Base-by-base conservation (phyloP, 208 protist species). In the Trypanosoma theileri region DNA sequence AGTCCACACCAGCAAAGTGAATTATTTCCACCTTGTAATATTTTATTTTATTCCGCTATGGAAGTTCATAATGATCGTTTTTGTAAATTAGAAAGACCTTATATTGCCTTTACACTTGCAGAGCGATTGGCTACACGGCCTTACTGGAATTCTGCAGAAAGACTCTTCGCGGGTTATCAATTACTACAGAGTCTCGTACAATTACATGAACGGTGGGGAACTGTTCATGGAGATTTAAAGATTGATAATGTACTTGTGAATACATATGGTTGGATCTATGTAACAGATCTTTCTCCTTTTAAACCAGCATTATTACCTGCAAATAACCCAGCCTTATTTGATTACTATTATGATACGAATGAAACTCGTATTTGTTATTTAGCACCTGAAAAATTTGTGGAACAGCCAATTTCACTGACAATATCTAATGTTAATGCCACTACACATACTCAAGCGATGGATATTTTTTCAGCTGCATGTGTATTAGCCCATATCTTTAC, bases 171-270 rank as follows among this genome's bases (percentile, higher is more conserved):
- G 0, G 79, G 62, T 14, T 96, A 77, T 52, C 91, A 95, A 70
- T 65, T 95, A 0, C 55, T 96, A 12, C 72, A 87, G 54, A 87
- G 85, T 1, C 71, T 93, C 12, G 67, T 73, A 24, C 77, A 90
- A 71, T 74, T 94, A 12, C 91, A 96, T 73, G 89, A 92, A 17
- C 73, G 60, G 53, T 93, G 87, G 78, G 82, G 75, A 31, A 59
- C 93, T 22, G 77, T 79, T 12, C 93, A 97, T 61, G 91, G 93
- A 13, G 91, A 97, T 61, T 72, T 97, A 42, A 97, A 97, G 69
- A 77, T 87, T 14, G 86, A 85, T 54, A 97, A 97, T 71, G 80
- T 96, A 51, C 60, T 96, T 11, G 60, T 96, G 40, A 73, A 86
- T 55, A 84, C 68, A 42, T 81, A 69, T 31, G 88, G 91, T 19